Percentiles rank a stretch among this genome's conserved stretches.
phyloP scores from a whole-genome alignment of 441 rosid genomes.

The Capsella rubella region DNA sequence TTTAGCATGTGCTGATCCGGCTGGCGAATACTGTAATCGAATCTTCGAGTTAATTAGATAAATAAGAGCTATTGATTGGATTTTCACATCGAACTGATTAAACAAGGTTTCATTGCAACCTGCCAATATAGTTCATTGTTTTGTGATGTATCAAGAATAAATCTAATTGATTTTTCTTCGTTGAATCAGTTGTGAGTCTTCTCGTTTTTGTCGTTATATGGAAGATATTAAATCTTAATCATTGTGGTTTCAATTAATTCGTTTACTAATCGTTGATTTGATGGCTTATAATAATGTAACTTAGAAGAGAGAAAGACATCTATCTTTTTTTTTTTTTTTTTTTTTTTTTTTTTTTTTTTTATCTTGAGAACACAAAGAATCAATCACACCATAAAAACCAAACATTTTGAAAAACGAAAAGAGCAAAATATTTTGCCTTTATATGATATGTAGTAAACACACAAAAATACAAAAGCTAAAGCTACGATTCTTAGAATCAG shows the following conservation, averaged over 20 bases:
- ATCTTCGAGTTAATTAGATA: neutral
- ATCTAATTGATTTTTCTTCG: neutral
- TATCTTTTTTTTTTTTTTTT: neutral
- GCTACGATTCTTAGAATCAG: constrained; percentile 20
- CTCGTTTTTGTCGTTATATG: neutral
- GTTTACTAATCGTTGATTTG: neutral
- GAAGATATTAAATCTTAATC: neutral
- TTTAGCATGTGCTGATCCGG: neutral
- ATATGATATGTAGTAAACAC: constrained; percentile 15
- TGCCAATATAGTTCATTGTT: neutral
- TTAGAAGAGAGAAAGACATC: neutral
- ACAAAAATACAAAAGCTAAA: constrained; percentile 32
- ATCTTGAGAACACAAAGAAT: constrained; percentile 26
- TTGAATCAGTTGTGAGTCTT: neutral
- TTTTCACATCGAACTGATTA: neutral
- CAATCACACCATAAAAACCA: constrained; percentile 18
- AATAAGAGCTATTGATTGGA: neutral
- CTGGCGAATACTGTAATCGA: neutral
- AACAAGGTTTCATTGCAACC: no score
- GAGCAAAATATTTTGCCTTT: constrained; percentile 10
- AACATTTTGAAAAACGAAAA: constrained; percentile 1
- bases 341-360: neutral
- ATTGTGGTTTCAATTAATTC: neutral
- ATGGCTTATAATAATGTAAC: neutral
- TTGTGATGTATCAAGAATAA: constrained; percentile 13